A percentile compares a stretch with the other conserved stretches of the same genome.
Evolutionary conservation across 139 green algal genomes (phyloP).

Genomic region (Auxenochlorella pyrenoidosa): DNA sequence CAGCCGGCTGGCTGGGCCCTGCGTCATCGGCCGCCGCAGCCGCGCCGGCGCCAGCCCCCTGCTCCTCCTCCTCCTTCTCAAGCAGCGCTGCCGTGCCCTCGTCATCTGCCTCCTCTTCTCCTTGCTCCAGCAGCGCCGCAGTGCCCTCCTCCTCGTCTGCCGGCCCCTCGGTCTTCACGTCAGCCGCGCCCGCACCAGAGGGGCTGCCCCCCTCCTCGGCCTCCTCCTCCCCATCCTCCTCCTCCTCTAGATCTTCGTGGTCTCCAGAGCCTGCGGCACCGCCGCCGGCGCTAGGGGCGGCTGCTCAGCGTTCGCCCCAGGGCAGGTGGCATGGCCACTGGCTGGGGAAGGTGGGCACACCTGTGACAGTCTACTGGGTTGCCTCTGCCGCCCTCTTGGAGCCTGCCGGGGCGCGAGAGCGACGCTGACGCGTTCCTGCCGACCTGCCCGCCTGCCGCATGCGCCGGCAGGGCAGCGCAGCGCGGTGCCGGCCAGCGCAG

Average conservation of each 20-base stretch:
- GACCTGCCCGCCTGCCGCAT: too few relatives aligned
- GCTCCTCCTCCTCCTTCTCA: neutral
- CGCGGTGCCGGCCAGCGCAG: too few relatives aligned
- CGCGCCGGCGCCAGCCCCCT: neutral
- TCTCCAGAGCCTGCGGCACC: neutral
- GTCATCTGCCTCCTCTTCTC: neutral
- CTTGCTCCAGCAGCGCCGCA: conserved; percentile 18
- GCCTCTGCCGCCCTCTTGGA: too few relatives aligned
- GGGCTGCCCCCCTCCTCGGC: conserved; percentile 1
- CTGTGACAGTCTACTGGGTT: too few relatives aligned
- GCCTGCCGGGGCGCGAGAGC: too few relatives aligned
- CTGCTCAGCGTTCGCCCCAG: neutral
- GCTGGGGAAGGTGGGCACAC: too few relatives aligned
- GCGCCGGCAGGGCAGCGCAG: too few relatives aligned
- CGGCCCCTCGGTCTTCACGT: neutral
- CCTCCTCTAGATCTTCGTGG: too few relatives aligned
- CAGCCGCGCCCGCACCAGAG: neutral
- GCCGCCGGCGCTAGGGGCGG: neutral
- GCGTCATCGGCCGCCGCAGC: neutral
- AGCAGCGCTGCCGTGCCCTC: conserved; percentile 5
- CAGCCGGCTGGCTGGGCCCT: conserved; percentile 10
- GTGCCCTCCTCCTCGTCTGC: conserved; percentile 11
- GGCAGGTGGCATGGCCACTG: neutral
- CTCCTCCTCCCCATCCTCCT: neutral
- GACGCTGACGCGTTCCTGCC: too few relatives aligned